Evolutionary conservation across 1,284 basidiomycete species (phyloP).

Genomic region (Melanopsichium pennsylvanicum): DNA sequence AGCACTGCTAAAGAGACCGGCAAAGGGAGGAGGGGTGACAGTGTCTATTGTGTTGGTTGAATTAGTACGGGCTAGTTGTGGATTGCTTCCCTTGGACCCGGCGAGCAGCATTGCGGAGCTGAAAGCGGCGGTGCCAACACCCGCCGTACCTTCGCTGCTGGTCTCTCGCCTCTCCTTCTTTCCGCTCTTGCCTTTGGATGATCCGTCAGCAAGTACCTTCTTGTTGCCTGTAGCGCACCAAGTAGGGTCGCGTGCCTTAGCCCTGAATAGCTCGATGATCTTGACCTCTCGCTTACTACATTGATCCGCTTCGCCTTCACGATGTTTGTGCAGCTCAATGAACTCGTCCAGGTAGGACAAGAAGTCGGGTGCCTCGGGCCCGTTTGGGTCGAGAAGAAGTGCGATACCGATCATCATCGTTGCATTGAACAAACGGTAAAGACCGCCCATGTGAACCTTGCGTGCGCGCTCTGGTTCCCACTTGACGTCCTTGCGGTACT

Average conservation of each 20-base stretch:
- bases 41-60: conserved; percentile 35
- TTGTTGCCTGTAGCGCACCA: conserved; percentile 53
- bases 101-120: conserved; percentile 39
- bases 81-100: conserved; percentile 10
- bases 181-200: conserved; percentile 14
- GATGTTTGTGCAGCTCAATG: conserved; percentile 51
- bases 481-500: conserved; percentile 55
- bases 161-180: conserved; percentile 16
- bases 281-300: conserved; percentile 61
- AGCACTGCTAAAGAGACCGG: conserved; percentile 22
- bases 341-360: conserved; percentile 57
- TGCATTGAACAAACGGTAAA: conserved; percentile 60
- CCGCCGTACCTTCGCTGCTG: conserved; percentile 25
- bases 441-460: conserved; percentile 57
- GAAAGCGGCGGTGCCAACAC: conserved; percentile 40
- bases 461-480: conserved; percentile 54
- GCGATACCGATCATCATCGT: conserved; percentile 62
- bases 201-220: conserved; percentile 2
- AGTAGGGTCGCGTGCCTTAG: conserved; percentile 55
- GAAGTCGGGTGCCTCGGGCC: conserved; percentile 48
- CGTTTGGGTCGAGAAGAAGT: conserved; percentile 55
- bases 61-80: conserved; percentile 21
- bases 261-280: conserved; percentile 61
- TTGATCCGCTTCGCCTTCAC: conserved; percentile 53
- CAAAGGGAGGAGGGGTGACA: conserved; percentile 44